These are phyloP conservation scores for Paecilomyces sp. DNA, from an alignment of 2,329 filamentous ascomycete genomes.

Conservation along the genomic window DNA sequence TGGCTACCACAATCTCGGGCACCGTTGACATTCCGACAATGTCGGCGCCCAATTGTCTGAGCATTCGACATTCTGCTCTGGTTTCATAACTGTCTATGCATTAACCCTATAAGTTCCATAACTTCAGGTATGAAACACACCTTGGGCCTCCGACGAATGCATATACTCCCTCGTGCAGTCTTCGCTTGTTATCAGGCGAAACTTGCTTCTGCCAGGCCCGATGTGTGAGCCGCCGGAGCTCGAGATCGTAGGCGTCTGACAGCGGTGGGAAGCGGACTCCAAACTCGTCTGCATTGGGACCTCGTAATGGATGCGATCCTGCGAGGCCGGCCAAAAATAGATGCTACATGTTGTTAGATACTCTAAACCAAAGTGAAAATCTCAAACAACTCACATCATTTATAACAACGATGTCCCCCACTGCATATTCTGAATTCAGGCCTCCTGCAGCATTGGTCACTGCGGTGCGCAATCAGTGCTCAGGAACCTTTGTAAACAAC, in stretches of 20 bases:
- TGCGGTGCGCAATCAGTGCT: constrained; percentile 16
- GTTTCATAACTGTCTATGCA: constrained; percentile 50
- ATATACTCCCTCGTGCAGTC: constrained; percentile 59
- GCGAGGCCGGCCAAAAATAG: constrained; percentile 57
- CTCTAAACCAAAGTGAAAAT: constrained; percentile 1
- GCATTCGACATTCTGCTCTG: constrained; percentile 57
- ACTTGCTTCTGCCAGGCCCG: constrained; percentile 48
- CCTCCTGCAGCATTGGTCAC: constrained; percentile 63
- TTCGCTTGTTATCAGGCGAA: constrained; percentile 39
- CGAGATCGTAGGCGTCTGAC: constrained; percentile 60
- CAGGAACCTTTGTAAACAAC: background rate
- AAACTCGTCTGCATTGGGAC: constrained; percentile 56
- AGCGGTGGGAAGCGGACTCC: constrained; percentile 57
- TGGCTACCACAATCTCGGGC: constrained; percentile 59
- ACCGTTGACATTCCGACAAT: constrained; percentile 66
- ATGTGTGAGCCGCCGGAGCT: constrained; percentile 51
- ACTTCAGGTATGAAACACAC: constrained; percentile 30
- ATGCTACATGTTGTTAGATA: constrained; percentile 38
- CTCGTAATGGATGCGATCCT: constrained; percentile 54
- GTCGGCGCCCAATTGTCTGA: constrained; percentile 56
- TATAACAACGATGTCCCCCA: constrained; percentile 59
- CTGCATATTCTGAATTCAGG: constrained; percentile 55
- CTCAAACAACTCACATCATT: constrained; percentile 49
- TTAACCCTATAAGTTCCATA: background rate
- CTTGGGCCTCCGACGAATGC: constrained; percentile 58